A percentile compares a stretch with the other conserved stretches of the same genome.
Conservation (phyloP, 1,284 basidiomycete species). For the Ceratobasidium sp. region DNA sequence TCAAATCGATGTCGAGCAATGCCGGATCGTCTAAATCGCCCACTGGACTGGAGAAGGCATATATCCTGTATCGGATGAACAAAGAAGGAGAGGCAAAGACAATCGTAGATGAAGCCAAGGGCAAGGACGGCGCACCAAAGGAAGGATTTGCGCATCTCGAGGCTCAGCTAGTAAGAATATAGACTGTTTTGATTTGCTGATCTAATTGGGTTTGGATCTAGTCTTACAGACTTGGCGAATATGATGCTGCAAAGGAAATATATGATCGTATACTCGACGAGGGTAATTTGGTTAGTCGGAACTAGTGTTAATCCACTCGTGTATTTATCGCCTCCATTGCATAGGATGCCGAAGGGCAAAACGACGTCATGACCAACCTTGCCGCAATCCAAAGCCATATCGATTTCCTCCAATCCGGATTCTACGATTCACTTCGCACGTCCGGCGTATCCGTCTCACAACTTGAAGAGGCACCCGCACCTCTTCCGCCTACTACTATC, state of each 20-base stretch:
- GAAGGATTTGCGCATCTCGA: slow-evolving; percentile 82
- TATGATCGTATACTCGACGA: slow-evolving; percentile 84
- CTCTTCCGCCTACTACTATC: slow-evolving; percentile 58
- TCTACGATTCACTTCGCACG: slow-evolving; percentile 70
- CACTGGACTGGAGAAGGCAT: slow-evolving; percentile 76
- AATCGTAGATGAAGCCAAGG: slow-evolving; percentile 66
- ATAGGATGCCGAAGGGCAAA: slow-evolving; percentile 86
- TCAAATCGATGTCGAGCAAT: slow-evolving; percentile 53
- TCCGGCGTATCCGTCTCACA: slow-evolving; percentile 65
- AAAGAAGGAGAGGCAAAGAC: slow-evolving; percentile 73
- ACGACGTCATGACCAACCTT: slow-evolving; percentile 86
- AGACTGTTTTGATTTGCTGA: slow-evolving; percentile 18
- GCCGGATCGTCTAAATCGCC: slow-evolving; percentile 15
- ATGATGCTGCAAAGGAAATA: slow-evolving; percentile 75
- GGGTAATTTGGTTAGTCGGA: slow-evolving; percentile 69
- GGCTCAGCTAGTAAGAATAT: slow-evolving; percentile 79
- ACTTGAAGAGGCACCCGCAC: slow-evolving; percentile 73
- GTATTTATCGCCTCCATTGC: slow-evolving; percentile 27
- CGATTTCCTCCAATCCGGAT: slow-evolving; percentile 81
- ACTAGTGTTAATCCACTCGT: not conserved
- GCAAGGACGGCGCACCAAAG: slow-evolving; percentile 61
- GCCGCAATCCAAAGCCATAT: slow-evolving; percentile 81
- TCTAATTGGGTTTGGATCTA: slow-evolving; percentile 15
- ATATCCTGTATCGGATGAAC: slow-evolving; percentile 84
- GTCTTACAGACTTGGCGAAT: slow-evolving; percentile 78